Evolutionary conservation across 169 alveolate genomes (phyloP), one percentile per base, ranked within the genome.

Genomic region (Miamiensis avidus): DNA sequence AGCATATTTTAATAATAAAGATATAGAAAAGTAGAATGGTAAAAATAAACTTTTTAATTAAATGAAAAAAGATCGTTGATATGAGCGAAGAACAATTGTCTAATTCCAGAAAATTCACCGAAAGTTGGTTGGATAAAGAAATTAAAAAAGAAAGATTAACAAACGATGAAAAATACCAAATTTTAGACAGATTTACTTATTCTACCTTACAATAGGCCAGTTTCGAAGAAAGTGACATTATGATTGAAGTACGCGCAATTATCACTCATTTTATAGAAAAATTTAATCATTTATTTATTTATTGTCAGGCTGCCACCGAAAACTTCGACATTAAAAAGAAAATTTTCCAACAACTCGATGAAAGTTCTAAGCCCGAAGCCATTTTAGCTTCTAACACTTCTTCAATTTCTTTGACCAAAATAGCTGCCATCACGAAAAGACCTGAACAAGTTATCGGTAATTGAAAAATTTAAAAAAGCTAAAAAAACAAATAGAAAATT

Each of bases 381-480:
- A 92, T 96, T 0, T 90, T 97, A 65, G 99, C 98, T 6, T 89
- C 96, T 31, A 97, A 96, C 74, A 97, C 98, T 1, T 93, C 97
- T 31, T 91, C 97, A 27, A 93, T 96, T 75, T 93, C 97, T 49
- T 95, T 96, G 29, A 94, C 98, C 0, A 96, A 97, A 89, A 83
- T 97, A 28, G 98, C 98, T 0, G 91, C 97, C 0, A 77, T 88
- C 29, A 95, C 98, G 25, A 32, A 91, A 29, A 85, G 96, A 82
- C 95, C 97, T 76, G 88, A 91, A 31, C 81, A 92, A 29, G 94
- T 95, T n/a, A 91, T 89, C 83, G 99, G 99, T 49, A 49, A 49
- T 11, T 11, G 20, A 49, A 49, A 49, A 11, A 49, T 11, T 11
- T 11, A 49, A 11, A 49, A 11, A 49, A 49, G 4, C 20, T 49